These are phyloP conservation scores for Isoetes engelmannii DNA, from an alignment of 83 land plant genomes.

Conservation along the genomic window DNA sequence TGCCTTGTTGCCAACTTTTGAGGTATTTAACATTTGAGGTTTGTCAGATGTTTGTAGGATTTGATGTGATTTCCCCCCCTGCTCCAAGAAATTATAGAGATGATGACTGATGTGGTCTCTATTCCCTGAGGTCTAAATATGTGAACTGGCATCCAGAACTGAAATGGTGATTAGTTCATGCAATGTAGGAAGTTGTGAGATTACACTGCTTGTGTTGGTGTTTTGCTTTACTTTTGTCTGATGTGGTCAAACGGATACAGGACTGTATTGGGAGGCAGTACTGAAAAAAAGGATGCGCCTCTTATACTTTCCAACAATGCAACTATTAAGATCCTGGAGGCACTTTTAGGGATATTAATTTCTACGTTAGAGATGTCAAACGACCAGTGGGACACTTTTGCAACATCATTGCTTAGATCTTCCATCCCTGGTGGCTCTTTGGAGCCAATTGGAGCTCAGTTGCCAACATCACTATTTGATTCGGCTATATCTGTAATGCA, in stretches of 20 bases:
- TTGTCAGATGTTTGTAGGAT: not conserved
- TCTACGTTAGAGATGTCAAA: not conserved
- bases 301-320: conserved; percentile 14
- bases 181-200: no score
- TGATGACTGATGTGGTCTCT: no score
- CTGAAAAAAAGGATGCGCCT: not conserved
- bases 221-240: no score
- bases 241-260: conserved; percentile 17
- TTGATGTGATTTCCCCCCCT: not conserved
- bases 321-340: conserved; percentile 12
- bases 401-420: no score
- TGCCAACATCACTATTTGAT: conserved; percentile 12
- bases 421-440: not conserved
- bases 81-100: no score
- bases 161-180: no score
- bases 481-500: conserved; percentile 15
- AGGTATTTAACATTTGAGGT: conserved; percentile 30
- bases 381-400: no score
- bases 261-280: conserved; percentile 15
- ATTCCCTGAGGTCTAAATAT: no score
- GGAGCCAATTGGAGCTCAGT: not conserved
- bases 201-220: no score
- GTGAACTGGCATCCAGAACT: no score
- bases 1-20: conserved; percentile 40
- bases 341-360: conserved; percentile 1